Evolutionary conservation across 495 filamentous ascomycete species (phyloP).

Genomic region (Lentithecium fluviatile): DNA sequence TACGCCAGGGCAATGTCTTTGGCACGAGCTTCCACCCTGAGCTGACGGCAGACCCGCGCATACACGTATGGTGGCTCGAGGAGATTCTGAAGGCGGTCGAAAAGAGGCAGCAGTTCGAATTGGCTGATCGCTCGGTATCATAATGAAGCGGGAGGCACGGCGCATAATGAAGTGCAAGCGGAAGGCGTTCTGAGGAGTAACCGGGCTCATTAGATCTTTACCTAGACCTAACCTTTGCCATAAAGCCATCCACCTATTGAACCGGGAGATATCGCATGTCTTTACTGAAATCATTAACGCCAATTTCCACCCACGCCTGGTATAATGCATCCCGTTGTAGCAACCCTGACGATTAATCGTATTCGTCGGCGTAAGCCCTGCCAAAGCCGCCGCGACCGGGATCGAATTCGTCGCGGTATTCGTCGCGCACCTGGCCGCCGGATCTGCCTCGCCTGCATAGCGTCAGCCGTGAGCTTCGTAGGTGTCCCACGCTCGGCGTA

Average conservation of each 20-base stretch:
- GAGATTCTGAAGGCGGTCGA: constrained; percentile 55
- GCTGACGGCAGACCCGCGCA: constrained; percentile 81
- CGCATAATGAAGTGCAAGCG: neutral
- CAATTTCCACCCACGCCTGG: neutral
- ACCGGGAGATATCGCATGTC: neutral
- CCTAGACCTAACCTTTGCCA: neutral
- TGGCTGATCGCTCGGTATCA: constrained; percentile 13
- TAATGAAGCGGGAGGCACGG: neutral
- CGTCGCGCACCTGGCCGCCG: constrained; percentile 94
- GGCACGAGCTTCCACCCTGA: constrained; percentile 98
- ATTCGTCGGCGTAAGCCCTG: constrained; percentile 41
- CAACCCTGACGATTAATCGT: neutral
- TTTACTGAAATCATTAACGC: neutral
- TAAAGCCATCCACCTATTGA: neutral
- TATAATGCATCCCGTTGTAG: neutral
- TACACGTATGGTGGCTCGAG: constrained; percentile 90
- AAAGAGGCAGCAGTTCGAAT: constrained; percentile 23
- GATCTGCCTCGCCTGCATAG: constrained; percentile 70
- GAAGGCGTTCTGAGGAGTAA: neutral
- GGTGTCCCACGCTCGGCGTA: constrained; percentile 33
- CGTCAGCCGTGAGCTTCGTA: constrained; percentile 3
- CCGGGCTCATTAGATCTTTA: neutral
- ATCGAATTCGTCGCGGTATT: constrained; percentile 95
- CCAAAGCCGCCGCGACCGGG: constrained; percentile 87
- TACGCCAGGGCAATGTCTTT: constrained; percentile 90